Evolutionary conservation across 169 alveolate species (phyloP).

Genomic region (Babesia bovis): DNA sequence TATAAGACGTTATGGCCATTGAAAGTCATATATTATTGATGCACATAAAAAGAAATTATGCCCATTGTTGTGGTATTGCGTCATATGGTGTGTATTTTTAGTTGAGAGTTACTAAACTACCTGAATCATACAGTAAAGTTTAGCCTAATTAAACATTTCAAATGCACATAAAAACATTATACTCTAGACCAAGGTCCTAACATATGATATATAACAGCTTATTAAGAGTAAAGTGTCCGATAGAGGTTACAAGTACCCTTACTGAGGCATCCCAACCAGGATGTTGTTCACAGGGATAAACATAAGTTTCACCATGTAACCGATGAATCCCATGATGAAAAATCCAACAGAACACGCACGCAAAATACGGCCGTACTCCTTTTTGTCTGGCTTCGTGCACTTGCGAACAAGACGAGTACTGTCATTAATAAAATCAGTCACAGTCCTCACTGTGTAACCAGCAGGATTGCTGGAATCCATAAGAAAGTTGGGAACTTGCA

Average conservation of each 20-base stretch:
- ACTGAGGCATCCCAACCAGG: slow-evolving; percentile 78
- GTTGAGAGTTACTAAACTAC: too few species aligned
- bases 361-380: slow-evolving; percentile 81
- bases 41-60: too few species aligned
- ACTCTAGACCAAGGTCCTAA: too few species aligned
- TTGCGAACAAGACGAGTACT: slow-evolving; percentile 88
- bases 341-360: slow-evolving; percentile 93
- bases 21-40: too few species aligned
- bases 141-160: too few species aligned
- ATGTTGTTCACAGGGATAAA: slow-evolving; percentile 94
- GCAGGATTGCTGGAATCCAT: slow-evolving; percentile 80
- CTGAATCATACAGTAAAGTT: too few species aligned
- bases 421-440: slow-evolving; percentile 86
- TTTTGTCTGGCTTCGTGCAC: slow-evolving; percentile 93
- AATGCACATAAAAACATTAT: too few species aligned
- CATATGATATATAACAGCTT: background rate
- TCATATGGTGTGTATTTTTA: too few species aligned
- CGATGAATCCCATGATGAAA: slow-evolving; percentile 93
- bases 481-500: slow-evolving; percentile 69
- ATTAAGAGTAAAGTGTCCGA: background rate
- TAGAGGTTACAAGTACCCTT: background rate
- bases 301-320: slow-evolving; percentile 90
- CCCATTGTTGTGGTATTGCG: too few species aligned
- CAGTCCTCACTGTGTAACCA: slow-evolving; percentile 78
- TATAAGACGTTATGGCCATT: too few species aligned